A percentile compares a stretch with the other conserved stretches of the same genome.
These are phyloP conservation scores for Scenedesmus sp. DNA, from an alignment of 163 green algal species.

Conservation along the genomic window DNA sequence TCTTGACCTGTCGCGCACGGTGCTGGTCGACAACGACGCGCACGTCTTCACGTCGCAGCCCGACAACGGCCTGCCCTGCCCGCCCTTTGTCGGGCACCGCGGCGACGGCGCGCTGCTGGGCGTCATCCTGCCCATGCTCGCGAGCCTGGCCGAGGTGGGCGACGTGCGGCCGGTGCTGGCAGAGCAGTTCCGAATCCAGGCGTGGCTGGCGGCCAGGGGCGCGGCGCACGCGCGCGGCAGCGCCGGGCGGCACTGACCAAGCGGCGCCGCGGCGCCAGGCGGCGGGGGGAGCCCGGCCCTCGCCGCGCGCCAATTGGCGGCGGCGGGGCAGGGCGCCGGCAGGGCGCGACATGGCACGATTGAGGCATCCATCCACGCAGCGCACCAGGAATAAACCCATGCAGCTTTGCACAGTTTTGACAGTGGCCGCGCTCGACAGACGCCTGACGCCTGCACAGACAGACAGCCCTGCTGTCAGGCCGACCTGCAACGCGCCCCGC, in stretches of 20 bases:
- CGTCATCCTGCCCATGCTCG: constrained; percentile 56
- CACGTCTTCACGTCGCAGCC: constrained; percentile 72
- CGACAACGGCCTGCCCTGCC: constrained; percentile 65
- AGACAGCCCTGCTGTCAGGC: too few species aligned
- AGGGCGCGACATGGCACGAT: too few species aligned
- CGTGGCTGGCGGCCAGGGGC: constrained; percentile 38
- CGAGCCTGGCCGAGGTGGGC: constrained; percentile 28
- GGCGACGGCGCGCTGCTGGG: constrained; percentile 49
- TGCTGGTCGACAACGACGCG: constrained; percentile 6
- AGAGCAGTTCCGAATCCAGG: constrained; percentile 16
- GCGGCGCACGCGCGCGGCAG: too few species aligned
- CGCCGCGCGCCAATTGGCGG: too few species aligned
- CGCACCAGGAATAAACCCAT: neutral
- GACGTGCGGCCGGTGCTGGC: constrained; percentile 54
- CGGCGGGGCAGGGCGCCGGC: too few species aligned
- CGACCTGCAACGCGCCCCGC: too few species aligned
- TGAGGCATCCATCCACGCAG: neutral
- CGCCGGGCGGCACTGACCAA: too few species aligned
- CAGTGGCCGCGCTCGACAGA: too few species aligned
- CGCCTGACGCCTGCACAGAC: too few species aligned
- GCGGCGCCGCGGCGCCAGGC: too few species aligned
- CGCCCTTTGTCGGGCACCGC: constrained; percentile 55
- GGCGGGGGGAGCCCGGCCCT: too few species aligned
- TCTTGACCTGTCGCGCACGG: neutral
- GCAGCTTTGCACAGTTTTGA: too few species aligned